phyloP scores from a whole-genome alignment of 2,329 filamentous ascomycete species.

The Colletotrichum incanum region DNA sequence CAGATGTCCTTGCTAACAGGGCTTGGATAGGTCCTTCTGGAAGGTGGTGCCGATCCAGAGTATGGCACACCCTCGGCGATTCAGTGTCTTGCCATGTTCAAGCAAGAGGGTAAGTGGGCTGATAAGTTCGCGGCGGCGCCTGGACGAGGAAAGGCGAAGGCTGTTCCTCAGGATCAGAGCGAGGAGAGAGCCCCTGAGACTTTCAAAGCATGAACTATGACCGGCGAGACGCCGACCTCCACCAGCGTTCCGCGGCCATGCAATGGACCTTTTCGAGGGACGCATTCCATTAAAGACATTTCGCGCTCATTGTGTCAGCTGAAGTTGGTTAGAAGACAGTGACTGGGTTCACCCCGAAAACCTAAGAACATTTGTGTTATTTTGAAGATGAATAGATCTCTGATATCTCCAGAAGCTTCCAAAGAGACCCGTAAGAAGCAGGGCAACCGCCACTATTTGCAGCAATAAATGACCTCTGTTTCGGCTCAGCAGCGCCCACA shows the following conservation, averaged over 20 bases:
- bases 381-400: neutral
- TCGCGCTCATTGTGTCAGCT: neutral
- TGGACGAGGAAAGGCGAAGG: slow-evolving; percentile 61
- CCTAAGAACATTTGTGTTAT: neutral
- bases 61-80: slow-evolving; percentile 65
- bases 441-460: neutral
- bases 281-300: neutral
- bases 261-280: neutral
- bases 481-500: neutral
- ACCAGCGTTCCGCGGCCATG: neutral
- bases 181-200: slow-evolving; percentile 36
- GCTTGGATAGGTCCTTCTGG: slow-evolving; percentile 59
- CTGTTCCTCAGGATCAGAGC: slow-evolving; percentile 27
- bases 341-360: neutral
- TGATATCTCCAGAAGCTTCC: neutral
- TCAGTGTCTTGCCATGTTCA: slow-evolving; percentile 66
- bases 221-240: neutral
- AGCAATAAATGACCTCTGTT: neutral
- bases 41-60: slow-evolving; percentile 69
- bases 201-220: slow-evolving; percentile 29
- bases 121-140: slow-evolving; percentile 64
- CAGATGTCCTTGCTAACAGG: neutral
- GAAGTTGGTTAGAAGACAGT: neutral
- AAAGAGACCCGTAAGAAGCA: neutral
- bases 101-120: slow-evolving; percentile 66